Evolutionary conservation across 1,139 yeast genomes (phyloP).

Genomic region (Hemisphaericaspora xylofermentans): DNA sequence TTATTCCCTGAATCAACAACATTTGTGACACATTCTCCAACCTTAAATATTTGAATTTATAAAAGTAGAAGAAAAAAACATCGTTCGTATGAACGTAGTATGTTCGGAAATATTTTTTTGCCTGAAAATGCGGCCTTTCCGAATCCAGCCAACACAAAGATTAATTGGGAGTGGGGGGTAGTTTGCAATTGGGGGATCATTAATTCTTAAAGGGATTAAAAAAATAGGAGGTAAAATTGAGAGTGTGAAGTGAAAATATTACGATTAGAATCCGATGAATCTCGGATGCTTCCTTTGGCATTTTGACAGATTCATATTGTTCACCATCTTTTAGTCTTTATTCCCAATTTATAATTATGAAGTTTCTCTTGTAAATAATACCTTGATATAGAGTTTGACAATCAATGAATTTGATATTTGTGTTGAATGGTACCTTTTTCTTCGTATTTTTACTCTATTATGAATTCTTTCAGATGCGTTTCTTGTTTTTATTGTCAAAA

Average conservation of each 20-base stretch:
- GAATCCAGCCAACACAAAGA: not conserved
- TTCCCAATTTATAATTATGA: not conserved
- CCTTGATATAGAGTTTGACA: not conserved
- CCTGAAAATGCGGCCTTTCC: not conserved
- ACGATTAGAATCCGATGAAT: not conserved
- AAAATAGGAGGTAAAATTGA: too few relatives aligned
- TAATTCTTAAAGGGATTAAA: not conserved
- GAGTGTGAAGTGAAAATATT: too few relatives aligned
- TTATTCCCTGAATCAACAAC: not conserved
- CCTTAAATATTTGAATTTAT: too few relatives aligned
- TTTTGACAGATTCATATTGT: too few relatives aligned
- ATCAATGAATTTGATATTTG: not conserved
- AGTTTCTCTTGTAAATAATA: not conserved
- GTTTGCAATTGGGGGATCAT: not conserved
- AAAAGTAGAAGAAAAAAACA: too few relatives aligned
- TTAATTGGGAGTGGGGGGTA: not conserved
- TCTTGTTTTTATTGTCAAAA: not conserved
- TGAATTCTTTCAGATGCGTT: not conserved
- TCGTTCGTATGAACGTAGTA: not conserved
- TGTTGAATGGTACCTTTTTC: conserved; percentile 4
- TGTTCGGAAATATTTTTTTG: not conserved
- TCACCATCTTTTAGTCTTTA: not conserved
- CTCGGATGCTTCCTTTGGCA: too few relatives aligned
- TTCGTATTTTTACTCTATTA: conserved; percentile 5
- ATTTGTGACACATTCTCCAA: too few relatives aligned